A percentile compares a stretch with the other conserved stretches of the same genome.
Evolutionary conservation across 352 stramenopile genomes (phyloP).

Genomic region (Phytopythium boreale): DNA sequence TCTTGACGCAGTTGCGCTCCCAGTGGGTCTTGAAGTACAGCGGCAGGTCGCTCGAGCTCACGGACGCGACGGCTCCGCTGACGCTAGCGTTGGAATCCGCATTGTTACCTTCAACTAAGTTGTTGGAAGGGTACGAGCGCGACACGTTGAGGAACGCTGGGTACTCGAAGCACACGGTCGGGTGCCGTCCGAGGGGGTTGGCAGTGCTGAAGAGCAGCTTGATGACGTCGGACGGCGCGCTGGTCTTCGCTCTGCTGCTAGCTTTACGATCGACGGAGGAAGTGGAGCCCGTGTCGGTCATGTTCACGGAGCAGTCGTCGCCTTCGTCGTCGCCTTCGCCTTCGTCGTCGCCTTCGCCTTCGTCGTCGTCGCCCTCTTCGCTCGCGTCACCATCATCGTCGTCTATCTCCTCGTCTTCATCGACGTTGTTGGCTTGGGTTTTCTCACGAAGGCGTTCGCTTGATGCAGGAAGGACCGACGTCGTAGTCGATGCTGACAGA

Average conservation of each 20-base stretch:
- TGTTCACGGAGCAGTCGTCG: slow-evolving; percentile 15
- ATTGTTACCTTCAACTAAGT: slow-evolving; percentile 2
- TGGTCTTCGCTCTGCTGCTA: slow-evolving; percentile 11
- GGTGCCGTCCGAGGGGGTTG: slow-evolving; percentile 35
- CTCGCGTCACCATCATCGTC: slow-evolving; percentile 20
- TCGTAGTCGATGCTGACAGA: background rate
- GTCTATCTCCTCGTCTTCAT: slow-evolving; percentile 23
- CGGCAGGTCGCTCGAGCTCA: slow-evolving; percentile 36
- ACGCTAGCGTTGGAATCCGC: background rate
- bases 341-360: slow-evolving; percentile 48
- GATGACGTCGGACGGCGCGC: slow-evolving; percentile 37
- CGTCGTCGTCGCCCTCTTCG: slow-evolving; percentile 49
- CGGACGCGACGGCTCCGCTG: slow-evolving; percentile 22
- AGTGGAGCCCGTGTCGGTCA: slow-evolving; percentile 3
- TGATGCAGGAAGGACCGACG: background rate
- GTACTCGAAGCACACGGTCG: slow-evolving; percentile 90
- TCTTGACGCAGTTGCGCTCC: slow-evolving; percentile 93
- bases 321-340: slow-evolving; percentile 41
- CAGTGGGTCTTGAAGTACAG: slow-evolving; percentile 86
- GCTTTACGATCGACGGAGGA: background rate
- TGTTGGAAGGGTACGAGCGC: slow-evolving; percentile 31
- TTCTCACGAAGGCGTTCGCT: background rate
- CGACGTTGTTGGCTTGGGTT: slow-evolving; percentile 17
- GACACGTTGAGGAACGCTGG: slow-evolving; percentile 55
- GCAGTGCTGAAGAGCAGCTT: slow-evolving; percentile 57